Evolutionary conservation across 352 stramenopile genomes (phyloP), one percentile per base, ranked within the genome.

Genomic region (Phytophthora brassicae): DNA sequence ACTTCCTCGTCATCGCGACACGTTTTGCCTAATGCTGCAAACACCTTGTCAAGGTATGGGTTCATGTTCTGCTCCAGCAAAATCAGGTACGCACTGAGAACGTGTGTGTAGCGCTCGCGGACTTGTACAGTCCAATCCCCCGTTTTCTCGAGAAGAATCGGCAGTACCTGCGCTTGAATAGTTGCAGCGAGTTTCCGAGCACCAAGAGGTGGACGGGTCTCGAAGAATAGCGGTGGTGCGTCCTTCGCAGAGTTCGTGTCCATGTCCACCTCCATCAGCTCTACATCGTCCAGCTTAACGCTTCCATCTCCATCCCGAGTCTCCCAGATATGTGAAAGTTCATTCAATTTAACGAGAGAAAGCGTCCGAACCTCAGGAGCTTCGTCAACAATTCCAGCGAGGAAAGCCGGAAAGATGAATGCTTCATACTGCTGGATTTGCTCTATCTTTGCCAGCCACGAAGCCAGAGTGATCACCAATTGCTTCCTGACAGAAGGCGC

Each of bases 111-210:
- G 31, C 81, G 79, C 43, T 91, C 84, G 6, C 84, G 79, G 7
- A 86, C 81, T 73, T 89, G 79, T 6, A 89, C 74, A 70, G 82
- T 95, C 86, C 86, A 95, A 60, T 95, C 86, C 48, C 64, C 68
- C 2, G 77, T 88, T 70, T 85, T 88, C 35, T 91, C 82, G 7
- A 95, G 60, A 13, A 95, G 64, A 12, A 59, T 29, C 12, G 81
- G 75, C 13, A 92, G 48, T 9, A 92, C 60, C 11, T 89, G 64
- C 2, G 56, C 51, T 31, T 75, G 66, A 19, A 91, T 62, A 36
- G 71, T 88, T 28, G 39, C 43, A 14, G 79, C 79, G 35, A 92
- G 51, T 31, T 76, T 74, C 13, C 81, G 76, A 17, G 66, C 79
- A 14, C 76, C 80, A 42, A 71, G 39, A 0, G 74, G 77, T 13